phyloP scores from a whole-genome alignment of 495 filamentous ascomycete species.

The Tuber microsphaerosporum region DNA sequence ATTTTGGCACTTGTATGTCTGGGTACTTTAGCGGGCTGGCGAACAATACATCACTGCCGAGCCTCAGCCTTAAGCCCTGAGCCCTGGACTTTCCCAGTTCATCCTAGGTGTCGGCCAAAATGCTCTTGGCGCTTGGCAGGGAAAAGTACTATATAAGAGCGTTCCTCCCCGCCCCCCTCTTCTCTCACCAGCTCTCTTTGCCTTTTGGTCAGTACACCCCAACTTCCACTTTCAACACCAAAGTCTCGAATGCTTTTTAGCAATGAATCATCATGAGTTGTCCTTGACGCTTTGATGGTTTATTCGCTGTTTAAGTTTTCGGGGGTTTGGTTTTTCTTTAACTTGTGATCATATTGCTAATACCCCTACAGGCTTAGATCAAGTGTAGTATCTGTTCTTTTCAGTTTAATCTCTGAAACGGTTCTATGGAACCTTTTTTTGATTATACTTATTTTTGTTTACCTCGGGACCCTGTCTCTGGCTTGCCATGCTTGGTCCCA shows the following conservation, averaged over 20 bases:
- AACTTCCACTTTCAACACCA: slow-evolving; percentile 43
- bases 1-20: background rate
- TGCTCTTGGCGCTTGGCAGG: slow-evolving; percentile 21
- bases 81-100: background rate
- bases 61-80: background rate
- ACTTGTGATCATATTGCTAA: slow-evolving; percentile 41
- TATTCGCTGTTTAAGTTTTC: background rate
- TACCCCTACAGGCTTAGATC: slow-evolving; percentile 46
- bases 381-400: slow-evolving; percentile 37
- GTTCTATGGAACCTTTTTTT: slow-evolving; percentile 26
- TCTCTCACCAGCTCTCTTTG: slow-evolving; percentile 55
- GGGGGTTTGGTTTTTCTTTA: slow-evolving; percentile 40
- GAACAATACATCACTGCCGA: background rate
- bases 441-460: slow-evolving; percentile 14
- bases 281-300: background rate
- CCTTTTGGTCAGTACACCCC: slow-evolving; percentile 48
- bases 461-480: slow-evolving; percentile 1
- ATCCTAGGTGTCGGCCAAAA: slow-evolving; percentile 16
- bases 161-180: slow-evolving; percentile 25
- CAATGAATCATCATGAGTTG: background rate
- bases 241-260: slow-evolving; percentile 43
- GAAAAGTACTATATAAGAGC: slow-evolving; percentile 42
- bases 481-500: slow-evolving; percentile 54
- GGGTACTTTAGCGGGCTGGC: background rate
- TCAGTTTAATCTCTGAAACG: slow-evolving; percentile 33